These are phyloP conservation scores for Xylaria sp. DNA, from an alignment of 2,329 filamentous ascomycete genomes.

Conservation along the genomic window DNA sequence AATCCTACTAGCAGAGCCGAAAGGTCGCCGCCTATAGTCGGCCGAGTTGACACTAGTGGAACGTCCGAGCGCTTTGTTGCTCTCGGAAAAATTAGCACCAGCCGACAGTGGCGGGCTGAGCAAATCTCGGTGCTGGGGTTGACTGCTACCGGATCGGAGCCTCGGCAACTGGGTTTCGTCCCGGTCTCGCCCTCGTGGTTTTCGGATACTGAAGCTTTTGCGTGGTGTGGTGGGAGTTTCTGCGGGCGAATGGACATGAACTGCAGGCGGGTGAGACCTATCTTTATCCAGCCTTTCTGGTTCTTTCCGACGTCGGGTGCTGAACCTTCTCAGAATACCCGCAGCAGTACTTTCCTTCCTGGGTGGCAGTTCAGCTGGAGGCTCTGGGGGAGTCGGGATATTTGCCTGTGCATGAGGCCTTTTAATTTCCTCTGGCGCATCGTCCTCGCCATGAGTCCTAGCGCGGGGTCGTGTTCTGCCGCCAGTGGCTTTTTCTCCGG, in stretches of 20 bases:
- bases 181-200: slow-evolving; percentile 62
- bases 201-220: slow-evolving; percentile 89
- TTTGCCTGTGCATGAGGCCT: slow-evolving; percentile 67
- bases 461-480: slow-evolving; percentile 85
- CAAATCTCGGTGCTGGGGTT: slow-evolving; percentile 81
- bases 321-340: slow-evolving; percentile 87
- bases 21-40: slow-evolving; percentile 76
- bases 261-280: slow-evolving; percentile 75
- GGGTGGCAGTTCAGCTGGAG: slow-evolving; percentile 68
- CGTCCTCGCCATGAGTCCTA: slow-evolving; percentile 94
- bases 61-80: slow-evolving; percentile 78
- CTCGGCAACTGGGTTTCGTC: slow-evolving; percentile 61
- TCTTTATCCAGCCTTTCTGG: slow-evolving; percentile 71
- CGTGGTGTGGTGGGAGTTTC: slow-evolving; percentile 74
- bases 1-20: slow-evolving; percentile 56
- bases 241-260: slow-evolving; percentile 82
- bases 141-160: slow-evolving; percentile 67
- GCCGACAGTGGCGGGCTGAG: slow-evolving; percentile 77
- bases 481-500: slow-evolving; percentile 87
- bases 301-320: slow-evolving; percentile 82
- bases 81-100: slow-evolving; percentile 65
- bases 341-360: slow-evolving; percentile 91
- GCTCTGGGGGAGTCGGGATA: slow-evolving; percentile 62
- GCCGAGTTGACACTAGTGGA: slow-evolving; percentile 94
- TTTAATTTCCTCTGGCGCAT: slow-evolving; percentile 79